Base-by-base conservation (phyloP, 352 stramenopile species). In the Phytophthora idaei region DNA sequence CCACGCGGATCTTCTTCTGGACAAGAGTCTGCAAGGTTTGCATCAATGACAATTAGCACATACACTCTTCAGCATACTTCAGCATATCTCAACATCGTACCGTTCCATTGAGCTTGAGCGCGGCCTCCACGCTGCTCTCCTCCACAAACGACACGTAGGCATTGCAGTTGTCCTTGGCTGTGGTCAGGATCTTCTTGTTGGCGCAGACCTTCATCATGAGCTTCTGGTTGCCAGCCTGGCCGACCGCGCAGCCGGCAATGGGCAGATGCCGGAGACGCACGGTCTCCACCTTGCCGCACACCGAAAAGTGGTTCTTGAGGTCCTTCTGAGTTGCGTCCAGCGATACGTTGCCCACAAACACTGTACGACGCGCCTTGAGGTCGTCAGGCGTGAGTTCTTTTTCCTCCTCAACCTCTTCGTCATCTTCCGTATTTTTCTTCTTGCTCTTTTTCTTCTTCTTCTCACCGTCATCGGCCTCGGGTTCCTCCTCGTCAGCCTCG, bases 321-420 rank as follows among this genome's bases (percentile, higher is more conserved):
- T 93, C 81, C 52, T 93, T 95, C 34, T 78, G 64, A 25, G 84
- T 93, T 50, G 90, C 84, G 36, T 90, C 89, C 7, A 97, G 75
- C 42, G 93, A 97, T 44, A 98, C 78, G 66, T 98, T 98, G 61
- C 93, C 93, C 15, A 98, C 91, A 61, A 98, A 98, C 12, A 98
- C 76, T 1, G 90, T 97, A 31, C 90, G 87, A n/a, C 69, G 67
- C 15, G 64, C 73, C 65, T 95, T 94, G n/a, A 86, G 78, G 32
- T 82, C 69, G n/a, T 85, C 76, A 9, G 45, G 59, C 6, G 59
- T 58, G 25, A 21, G 64, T 17, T 74, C 69, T 42, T 81, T 61
- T 42, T 66, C 31, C 29, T 69, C 32, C 15, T 65, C 47, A 28
- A 46, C 36, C 14, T 62, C 44, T 29, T 61, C 39, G 12, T 25